phyloP scores from a whole-genome alignment of 2,329 filamentous ascomycete genomes.

The Chaetoscypha palmicola region DNA sequence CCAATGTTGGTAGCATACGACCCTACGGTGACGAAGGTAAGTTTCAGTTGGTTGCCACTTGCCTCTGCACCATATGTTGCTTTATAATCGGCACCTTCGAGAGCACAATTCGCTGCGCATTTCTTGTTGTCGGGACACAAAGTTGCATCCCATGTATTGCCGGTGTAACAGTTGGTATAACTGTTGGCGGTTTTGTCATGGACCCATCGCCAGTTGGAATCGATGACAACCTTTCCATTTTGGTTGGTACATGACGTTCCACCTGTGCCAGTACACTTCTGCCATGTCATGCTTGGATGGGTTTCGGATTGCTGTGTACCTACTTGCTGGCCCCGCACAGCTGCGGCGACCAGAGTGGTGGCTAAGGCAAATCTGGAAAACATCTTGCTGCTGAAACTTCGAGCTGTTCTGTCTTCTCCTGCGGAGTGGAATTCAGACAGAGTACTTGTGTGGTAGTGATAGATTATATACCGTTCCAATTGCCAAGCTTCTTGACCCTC shows the following conservation, averaged over 20 bases:
- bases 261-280: constrained; percentile 40
- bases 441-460: too few species aligned
- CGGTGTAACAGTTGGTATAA: constrained; percentile 34
- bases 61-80: constrained; percentile 48
- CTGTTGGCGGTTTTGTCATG: constrained; percentile 35
- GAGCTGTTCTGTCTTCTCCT: too few species aligned
- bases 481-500: too few species aligned
- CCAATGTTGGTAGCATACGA: constrained; percentile 37
- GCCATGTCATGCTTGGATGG: constrained; percentile 46
- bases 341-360: constrained; percentile 36
- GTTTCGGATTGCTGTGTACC: constrained; percentile 40
- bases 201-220: constrained; percentile 52
- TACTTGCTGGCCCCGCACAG: constrained; percentile 39
- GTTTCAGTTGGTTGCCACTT: constrained; percentile 43
- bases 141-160: constrained; percentile 36
- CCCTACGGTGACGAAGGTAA: constrained; percentile 50
- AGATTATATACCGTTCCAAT: too few species aligned
- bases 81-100: constrained; percentile 47
- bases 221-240: constrained; percentile 43
- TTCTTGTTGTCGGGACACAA: constrained; percentile 37
- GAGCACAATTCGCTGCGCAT: constrained; percentile 43
- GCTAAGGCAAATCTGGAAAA: constrained; percentile 33
- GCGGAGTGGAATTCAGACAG: too few species aligned
- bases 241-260: constrained; percentile 36
- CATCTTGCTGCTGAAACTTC: too few species aligned